Percentiles rank a stretch among this genome's conserved stretches.
phyloP scores from a whole-genome alignment of 2,329 filamentous ascomycete genomes.

The Aureobasidium sp. region DNA sequence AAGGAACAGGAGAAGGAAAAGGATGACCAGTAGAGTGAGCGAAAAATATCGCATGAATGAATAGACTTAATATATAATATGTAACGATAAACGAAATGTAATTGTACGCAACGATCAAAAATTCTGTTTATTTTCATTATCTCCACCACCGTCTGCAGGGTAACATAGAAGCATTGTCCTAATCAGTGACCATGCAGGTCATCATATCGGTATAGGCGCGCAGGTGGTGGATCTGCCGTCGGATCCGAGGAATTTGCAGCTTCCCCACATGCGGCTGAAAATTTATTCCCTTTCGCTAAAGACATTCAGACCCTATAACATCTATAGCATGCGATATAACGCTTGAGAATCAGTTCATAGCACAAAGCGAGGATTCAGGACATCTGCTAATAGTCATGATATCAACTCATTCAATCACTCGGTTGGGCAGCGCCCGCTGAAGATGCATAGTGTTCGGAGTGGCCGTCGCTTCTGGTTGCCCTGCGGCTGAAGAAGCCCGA shows the following conservation, averaged over 20 bases:
- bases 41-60: not conserved
- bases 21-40: not conserved
- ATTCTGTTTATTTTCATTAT: too few relatives aligned
- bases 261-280: not conserved
- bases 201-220: not conserved
- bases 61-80: slow-evolving; percentile 8
- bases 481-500: not conserved
- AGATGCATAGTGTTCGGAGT: not conserved
- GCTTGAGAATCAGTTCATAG: too few relatives aligned
- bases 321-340: too few relatives aligned
- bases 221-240: not conserved
- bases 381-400: too few relatives aligned
- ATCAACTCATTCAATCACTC: too few relatives aligned
- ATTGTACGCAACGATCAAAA: not conserved
- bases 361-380: too few relatives aligned
- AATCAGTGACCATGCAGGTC: not conserved
- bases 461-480: not conserved
- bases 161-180: not conserved
- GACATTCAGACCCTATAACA: too few relatives aligned
- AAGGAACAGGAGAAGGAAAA: not conserved
- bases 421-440: too few relatives aligned
- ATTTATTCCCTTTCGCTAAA: too few relatives aligned
- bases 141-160: too few relatives aligned
- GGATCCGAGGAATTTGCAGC: not conserved
- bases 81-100: not conserved